Base-by-base conservation (phyloP, 345 rosid genomes). In the Eucalyptus erythrocorys region DNA sequence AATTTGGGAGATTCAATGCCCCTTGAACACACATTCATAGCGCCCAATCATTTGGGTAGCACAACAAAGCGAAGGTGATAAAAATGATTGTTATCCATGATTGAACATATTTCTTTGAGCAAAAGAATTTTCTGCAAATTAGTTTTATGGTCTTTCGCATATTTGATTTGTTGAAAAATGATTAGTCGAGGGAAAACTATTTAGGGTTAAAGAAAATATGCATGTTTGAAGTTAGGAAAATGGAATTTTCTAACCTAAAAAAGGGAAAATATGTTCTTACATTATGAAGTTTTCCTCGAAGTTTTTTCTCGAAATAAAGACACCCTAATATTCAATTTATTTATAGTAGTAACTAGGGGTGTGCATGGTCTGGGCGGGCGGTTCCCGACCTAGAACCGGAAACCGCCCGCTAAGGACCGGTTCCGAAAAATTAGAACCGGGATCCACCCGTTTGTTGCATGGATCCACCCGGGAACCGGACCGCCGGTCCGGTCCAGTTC, bases 151-250 rank as follows among this genome's bases (percentile, higher is more conserved):
- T n/a, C 37, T 4, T n/a, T 64, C 7, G 9, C 10, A 0, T 0
- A 6, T 15, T n/a, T 64, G 21, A 1, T 64, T 64, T 64, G 40
- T 4, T 64, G 17, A 64, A n/a, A n/a, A 64, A 64, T 64, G 10
- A n/a, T n/a, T 3, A 0, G 3, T 64, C 1, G 1, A n/a, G 0
- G 5, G 19, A 64, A 14, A 64, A 64, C 2, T 8, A 15, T n/a
- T 15, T 15, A 14, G 4, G 19, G 5, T n/a, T 6, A 64, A n/a
- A 64, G 40, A 2, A n/a, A n/a, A 7, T 64, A 64, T 2, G 37
- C 76, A 7, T 7, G 10, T 14, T 64, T 64, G 1, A n/a, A n/a
- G 3, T 64, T n/a, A 64, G 10, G 21, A n/a, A 15, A 64, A 64
- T 64, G 40, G 30, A 55, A n/a, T 64, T n/a, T 5, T 21, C 37